Evolutionary conservation across 768 basidiomycete species (phyloP).

Genomic region (Suillus weaverae): DNA sequence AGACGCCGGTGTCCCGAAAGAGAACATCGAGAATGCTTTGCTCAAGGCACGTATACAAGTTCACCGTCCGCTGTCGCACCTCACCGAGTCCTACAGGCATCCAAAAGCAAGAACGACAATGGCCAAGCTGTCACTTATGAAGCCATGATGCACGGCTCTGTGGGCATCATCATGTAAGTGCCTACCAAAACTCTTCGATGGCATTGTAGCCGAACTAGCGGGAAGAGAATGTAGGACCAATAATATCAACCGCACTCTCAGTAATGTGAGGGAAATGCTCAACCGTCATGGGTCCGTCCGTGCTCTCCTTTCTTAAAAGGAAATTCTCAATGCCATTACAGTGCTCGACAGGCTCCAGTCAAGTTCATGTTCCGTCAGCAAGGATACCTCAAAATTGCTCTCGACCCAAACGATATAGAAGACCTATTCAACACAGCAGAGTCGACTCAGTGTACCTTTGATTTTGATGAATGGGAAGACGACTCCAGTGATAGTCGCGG

Average conservation of each 20-base stretch:
- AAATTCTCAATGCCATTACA: constrained; percentile 21
- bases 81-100: constrained; percentile 33
- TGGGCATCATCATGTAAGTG: constrained; percentile 65
- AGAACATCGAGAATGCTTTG: constrained; percentile 65
- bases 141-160: constrained; percentile 55
- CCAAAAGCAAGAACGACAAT: constrained; percentile 46
- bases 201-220: constrained; percentile 10
- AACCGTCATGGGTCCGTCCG: constrained; percentile 45
- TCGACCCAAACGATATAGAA: constrained; percentile 35
- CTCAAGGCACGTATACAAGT: constrained; percentile 42
- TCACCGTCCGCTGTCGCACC: not conserved
- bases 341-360: constrained; percentile 62
- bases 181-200: not conserved
- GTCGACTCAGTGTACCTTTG: constrained; percentile 36
- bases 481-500: constrained; percentile 33
- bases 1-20: constrained; percentile 62
- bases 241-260: constrained; percentile 62
- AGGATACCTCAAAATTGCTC: constrained; percentile 50
- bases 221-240: constrained; percentile 62
- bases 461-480: constrained; percentile 42
- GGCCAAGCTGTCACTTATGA: constrained; percentile 59
- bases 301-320: too few species aligned
- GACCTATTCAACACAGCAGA: constrained; percentile 35
- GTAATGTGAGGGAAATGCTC: constrained; percentile 54
- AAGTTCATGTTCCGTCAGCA: constrained; percentile 62